phyloP scores from a whole-genome alignment of 176 grass and related monocot genomes.

The Urochloa ruziziensis region DNA sequence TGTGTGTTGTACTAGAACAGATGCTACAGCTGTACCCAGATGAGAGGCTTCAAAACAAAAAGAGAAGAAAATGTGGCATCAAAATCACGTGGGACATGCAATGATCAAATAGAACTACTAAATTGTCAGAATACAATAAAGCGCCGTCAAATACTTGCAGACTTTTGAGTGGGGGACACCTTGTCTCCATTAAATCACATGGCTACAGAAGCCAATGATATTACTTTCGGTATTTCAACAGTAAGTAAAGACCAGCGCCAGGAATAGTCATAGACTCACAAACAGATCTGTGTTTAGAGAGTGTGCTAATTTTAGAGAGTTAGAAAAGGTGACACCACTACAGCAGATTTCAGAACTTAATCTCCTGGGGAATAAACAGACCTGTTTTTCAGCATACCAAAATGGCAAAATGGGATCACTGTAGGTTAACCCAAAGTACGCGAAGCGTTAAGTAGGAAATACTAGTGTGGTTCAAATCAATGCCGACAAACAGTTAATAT shows the following conservation, averaged over 20 bases:
- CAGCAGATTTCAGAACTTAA: not conserved
- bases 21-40: too few relatives aligned
- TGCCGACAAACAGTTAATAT: not conserved
- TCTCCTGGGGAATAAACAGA: not conserved
- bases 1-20: too few relatives aligned
- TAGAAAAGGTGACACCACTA: not conserved
- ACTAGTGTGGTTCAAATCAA: not conserved
- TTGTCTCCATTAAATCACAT: conserved; percentile 10
- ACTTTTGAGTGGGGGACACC: not conserved
- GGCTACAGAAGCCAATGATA: not conserved
- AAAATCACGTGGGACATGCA: not conserved
- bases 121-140: not conserved
- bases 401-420: not conserved
- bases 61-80: not conserved
- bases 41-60: too few relatives aligned
- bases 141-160: not conserved
- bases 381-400: conserved; percentile 1
- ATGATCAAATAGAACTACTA: conserved; percentile 10
- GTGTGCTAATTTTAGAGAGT: not conserved
- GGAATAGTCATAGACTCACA: not conserved
- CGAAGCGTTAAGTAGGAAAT: not conserved
- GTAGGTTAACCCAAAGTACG: not conserved
- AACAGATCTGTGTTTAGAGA: too few relatives aligned
- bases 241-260: not conserved
- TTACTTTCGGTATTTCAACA: not conserved